phyloP scores from a whole-genome alignment of 192 early-diverging fungal species.

The Backusella luteola region DNA sequence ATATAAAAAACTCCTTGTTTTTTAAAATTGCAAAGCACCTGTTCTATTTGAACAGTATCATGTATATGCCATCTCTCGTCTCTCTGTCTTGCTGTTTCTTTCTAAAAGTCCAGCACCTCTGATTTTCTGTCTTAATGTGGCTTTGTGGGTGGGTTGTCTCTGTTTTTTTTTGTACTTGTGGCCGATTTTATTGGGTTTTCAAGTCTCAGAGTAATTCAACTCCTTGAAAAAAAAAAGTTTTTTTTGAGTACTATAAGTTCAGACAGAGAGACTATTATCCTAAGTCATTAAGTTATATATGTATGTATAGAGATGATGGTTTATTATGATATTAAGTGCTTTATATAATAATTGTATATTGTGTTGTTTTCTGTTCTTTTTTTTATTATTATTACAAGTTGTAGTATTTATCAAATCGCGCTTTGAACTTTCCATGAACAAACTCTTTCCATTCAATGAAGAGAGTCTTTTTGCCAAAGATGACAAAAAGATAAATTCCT shows the following conservation, averaged over 20 bases:
- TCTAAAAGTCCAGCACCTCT: neutral
- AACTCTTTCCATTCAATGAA: constrained; percentile 44
- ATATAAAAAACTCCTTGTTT: neutral
- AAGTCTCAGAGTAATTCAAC: neutral
- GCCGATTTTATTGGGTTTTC: neutral
- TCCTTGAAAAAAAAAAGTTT: neutral
- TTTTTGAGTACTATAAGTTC: neutral
- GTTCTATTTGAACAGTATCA: neutral
- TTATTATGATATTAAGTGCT: neutral
- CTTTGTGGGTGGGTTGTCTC: neutral
- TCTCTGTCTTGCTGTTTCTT: neutral
- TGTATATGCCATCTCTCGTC: neutral
- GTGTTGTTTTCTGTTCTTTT: neutral
- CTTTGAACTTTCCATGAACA: constrained; percentile 4
- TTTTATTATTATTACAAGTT: neutral
- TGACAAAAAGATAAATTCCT: constrained; percentile 42
- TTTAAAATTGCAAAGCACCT: constrained; percentile 1
- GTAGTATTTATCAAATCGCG: neutral
- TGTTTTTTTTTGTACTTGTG: neutral
- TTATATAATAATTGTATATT: neutral
- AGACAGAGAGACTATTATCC: neutral
- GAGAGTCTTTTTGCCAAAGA: constrained; percentile 43
- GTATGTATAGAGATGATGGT: neutral
- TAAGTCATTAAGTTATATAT: neutral
- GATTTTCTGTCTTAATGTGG: neutral